phyloP scores from a whole-genome alignment of 2,329 filamentous ascomycete species.

The Penicillium sp. region DNA sequence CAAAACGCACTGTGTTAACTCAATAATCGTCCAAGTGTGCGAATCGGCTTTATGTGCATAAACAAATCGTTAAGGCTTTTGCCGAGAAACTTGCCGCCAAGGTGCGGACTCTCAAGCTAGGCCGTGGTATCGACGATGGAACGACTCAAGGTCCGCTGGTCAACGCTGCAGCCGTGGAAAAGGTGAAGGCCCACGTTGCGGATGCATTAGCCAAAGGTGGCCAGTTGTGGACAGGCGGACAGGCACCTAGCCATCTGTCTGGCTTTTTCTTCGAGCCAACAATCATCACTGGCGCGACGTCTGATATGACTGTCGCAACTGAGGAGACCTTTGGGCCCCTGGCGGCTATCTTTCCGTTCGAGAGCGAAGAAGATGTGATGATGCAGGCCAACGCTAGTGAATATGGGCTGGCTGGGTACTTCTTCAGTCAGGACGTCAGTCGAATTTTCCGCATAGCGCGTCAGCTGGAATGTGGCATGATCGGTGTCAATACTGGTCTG shows the following conservation, averaged over 20 bases:
- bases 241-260: constrained; percentile 45
- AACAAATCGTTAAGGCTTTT: constrained; percentile 47
- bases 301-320: constrained; percentile 51
- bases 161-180: constrained; percentile 51
- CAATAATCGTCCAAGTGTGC: constrained; percentile 11
- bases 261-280: constrained; percentile 68
- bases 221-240: constrained; percentile 57
- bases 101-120: constrained; percentile 49
- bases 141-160: constrained; percentile 59
- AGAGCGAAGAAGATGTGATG: constrained; percentile 60
- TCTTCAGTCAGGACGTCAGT: constrained; percentile 60
- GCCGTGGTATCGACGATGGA: constrained; percentile 50
- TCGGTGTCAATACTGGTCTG: constrained; percentile 57
- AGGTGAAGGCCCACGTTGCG: constrained; percentile 54
- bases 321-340: constrained; percentile 65
- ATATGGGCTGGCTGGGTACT: constrained; percentile 62
- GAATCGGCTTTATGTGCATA: constrained; percentile 38
- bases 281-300: constrained; percentile 55
- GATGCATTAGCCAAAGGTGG: constrained; percentile 62
- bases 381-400: constrained; percentile 55
- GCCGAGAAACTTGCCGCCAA: constrained; percentile 45
- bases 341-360: constrained; percentile 59
- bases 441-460: constrained; percentile 54
- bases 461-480: constrained; percentile 64
- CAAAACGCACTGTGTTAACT: too few relatives aligned